phyloP scores from a whole-genome alignment of 2,329 filamentous ascomycete genomes.

The Calonectria fujianensis region DNA sequence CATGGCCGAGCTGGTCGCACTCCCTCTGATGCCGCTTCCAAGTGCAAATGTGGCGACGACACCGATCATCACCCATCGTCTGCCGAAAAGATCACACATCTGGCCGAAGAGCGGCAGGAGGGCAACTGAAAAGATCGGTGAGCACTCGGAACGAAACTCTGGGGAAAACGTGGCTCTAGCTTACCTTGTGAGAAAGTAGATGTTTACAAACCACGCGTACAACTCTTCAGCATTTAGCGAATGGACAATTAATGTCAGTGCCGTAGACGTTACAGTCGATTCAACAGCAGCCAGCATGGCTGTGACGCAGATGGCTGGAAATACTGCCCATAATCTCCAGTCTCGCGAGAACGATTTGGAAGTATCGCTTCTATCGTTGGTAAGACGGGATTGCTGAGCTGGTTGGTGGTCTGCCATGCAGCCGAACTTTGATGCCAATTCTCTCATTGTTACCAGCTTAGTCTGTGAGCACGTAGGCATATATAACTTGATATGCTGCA shows the following conservation, averaged over 20 bases:
- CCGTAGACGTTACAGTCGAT: neutral
- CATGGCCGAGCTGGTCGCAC: constrained; percentile 54
- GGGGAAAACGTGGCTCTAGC: neutral
- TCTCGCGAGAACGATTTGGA: neutral
- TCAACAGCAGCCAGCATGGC: neutral
- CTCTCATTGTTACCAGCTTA: too few relatives aligned
- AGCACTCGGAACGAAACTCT: neutral
- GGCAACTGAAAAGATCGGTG: constrained; percentile 45
- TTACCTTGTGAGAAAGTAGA: neutral
- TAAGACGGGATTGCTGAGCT: neutral
- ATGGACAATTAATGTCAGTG: neutral
- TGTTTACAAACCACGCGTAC: constrained; percentile 1
- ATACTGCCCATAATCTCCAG: neutral
- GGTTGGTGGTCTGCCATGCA: neutral
- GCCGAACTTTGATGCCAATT: neutral
- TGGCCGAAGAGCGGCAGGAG: constrained; percentile 70
- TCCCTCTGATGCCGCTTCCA: constrained; percentile 52
- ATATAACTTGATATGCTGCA: too few relatives aligned
- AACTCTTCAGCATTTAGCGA: neutral
- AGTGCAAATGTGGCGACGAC: constrained; percentile 49
- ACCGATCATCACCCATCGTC: constrained; percentile 62
- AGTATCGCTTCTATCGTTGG: neutral
- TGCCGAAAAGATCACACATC: constrained; percentile 69
- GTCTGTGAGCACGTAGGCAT: too few relatives aligned
- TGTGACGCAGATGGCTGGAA: neutral